Percentiles rank a stretch among this genome's conserved stretches.
phyloP scores from a whole-genome alignment of 208 protist species.

The Herpetomonas samuelpessoai region DNA sequence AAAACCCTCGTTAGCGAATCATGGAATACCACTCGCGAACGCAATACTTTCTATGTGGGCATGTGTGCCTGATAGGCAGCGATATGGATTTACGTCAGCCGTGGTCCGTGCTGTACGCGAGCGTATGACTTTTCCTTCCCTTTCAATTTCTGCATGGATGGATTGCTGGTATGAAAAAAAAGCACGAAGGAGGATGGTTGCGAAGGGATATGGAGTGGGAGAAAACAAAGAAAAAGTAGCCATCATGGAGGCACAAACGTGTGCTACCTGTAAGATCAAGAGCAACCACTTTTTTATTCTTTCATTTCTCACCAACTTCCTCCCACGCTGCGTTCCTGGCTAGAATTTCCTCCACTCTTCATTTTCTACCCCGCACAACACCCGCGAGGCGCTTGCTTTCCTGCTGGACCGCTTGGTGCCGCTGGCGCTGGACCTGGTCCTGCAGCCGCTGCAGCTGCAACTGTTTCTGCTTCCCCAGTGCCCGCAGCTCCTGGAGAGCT shows the following conservation, averaged over 20 bases:
- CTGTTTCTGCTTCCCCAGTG: constrained; percentile 28
- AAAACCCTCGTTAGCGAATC: too few relatives aligned
- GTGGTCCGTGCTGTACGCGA: too few relatives aligned
- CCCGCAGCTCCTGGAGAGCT: constrained; percentile 27
- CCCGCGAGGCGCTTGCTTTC: constrained; percentile 2
- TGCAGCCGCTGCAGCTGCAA: constrained; percentile 35
- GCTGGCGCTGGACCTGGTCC: constrained; percentile 20
- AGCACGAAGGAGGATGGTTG: too few relatives aligned
- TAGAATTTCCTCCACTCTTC: too few relatives aligned
- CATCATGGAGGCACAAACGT: background rate
- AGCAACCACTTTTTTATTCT: too few relatives aligned
- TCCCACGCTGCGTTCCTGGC: too few relatives aligned
- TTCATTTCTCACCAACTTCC: too few relatives aligned
- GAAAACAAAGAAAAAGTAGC: too few relatives aligned
- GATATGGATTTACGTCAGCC: too few relatives aligned
- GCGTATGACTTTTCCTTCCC: background rate
- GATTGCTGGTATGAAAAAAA: too few relatives aligned
- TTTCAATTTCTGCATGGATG: constrained; percentile 8
- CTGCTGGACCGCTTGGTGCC: constrained; percentile 4
- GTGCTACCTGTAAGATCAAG: background rate
- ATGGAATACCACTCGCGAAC: too few relatives aligned
- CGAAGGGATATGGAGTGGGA: too few relatives aligned
- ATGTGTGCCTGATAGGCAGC: background rate
- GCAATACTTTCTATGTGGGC: constrained; percentile 1
- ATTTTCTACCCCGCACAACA: background rate